Conservation (phyloP, 116 monocot species). For the Cymodocea nodosa region DNA sequence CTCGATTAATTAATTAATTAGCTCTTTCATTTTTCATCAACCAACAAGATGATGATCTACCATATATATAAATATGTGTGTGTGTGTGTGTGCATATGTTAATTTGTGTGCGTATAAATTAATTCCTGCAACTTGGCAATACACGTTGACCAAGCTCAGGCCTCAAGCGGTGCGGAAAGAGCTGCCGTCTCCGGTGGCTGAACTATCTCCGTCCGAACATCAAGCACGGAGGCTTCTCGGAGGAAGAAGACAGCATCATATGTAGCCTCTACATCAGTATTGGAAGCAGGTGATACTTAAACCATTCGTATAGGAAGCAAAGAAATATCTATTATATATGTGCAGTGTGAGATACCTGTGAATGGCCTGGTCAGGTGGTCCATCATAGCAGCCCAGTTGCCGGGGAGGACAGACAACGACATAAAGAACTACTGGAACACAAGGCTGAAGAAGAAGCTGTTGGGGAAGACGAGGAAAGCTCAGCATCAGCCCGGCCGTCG, state of each 20-base stretch:
- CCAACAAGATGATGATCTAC: no score
- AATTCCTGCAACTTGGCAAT: no score
- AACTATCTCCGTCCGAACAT: slow-evolving; percentile 82
- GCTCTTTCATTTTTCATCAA: no score
- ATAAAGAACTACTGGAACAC: slow-evolving; percentile 26
- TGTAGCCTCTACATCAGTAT: slow-evolving; percentile 76
- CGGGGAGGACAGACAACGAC: slow-evolving; percentile 20
- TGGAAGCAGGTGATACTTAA: slow-evolving; percentile 56
- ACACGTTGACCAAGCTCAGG: slow-evolving; percentile 16
- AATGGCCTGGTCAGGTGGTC: slow-evolving; percentile 14
- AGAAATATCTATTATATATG: not conserved
- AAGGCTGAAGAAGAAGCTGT: slow-evolving; percentile 18
- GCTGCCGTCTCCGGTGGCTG: slow-evolving; percentile 79
- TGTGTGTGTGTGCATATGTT: no score
- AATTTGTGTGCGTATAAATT: no score
- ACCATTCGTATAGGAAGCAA: not conserved
- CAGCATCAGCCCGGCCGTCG: not conserved
- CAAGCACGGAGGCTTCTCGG: slow-evolving; percentile 71
- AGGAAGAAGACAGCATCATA: slow-evolving; percentile 71
- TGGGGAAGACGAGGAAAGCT: slow-evolving; percentile 8
- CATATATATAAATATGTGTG: not conserved
- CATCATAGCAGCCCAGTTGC: slow-evolving; percentile 18
- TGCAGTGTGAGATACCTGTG: no score
- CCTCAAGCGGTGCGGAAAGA: slow-evolving; percentile 69
- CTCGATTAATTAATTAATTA: no score